phyloP scores from a whole-genome alignment of 441 rosid species.

The Oxalis stricta region DNA sequence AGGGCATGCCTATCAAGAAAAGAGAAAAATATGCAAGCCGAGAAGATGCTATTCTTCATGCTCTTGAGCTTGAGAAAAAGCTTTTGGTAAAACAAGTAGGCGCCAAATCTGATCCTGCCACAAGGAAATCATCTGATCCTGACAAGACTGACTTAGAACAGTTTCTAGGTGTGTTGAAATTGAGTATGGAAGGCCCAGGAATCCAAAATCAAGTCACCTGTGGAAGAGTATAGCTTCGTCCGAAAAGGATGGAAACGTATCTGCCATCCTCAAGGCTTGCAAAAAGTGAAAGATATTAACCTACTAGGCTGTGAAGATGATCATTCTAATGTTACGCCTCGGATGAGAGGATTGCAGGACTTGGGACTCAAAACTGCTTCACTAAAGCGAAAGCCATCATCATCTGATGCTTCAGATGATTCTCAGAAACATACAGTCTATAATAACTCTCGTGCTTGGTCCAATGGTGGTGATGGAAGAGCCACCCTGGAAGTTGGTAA shows the following conservation, averaged over 20 bases:
- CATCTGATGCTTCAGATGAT: conserved; percentile 33
- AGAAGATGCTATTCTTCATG: conserved; percentile 98
- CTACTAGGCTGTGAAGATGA: conserved; percentile 31
- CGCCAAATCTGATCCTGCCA: conserved; percentile 16
- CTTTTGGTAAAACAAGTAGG: conserved; percentile 39
- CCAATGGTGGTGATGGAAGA: conserved; percentile 32
- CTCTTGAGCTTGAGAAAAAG: conserved; percentile 91
- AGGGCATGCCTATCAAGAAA: conserved; percentile 71
- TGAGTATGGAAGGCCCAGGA: conserved; percentile 23
- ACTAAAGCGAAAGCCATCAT: conserved; percentile 43
- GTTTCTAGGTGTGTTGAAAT: conserved; percentile 28
- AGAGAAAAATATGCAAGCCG: conserved; percentile 98
- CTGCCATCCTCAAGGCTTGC: conserved; percentile 11
- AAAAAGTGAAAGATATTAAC: conserved; percentile 25
- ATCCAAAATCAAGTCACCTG: conserved; percentile 16
- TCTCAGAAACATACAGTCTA: conserved; percentile 27
- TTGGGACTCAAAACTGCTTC: conserved; percentile 50
- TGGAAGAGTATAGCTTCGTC: conserved; percentile 16
- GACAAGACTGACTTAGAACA: conserved; percentile 24
- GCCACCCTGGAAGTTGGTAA: conserved; percentile 41
- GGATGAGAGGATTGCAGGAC: conserved; percentile 87
- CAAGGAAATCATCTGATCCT: conserved; percentile 26
- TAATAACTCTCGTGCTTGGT: conserved; percentile 29
- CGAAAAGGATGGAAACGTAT: conserved; percentile 22
- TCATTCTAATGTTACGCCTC: conserved; percentile 38